These are phyloP conservation scores for Hypoxylon trugodes DNA, from an alignment of 495 filamentous ascomycete species.

Conservation along the genomic window DNA sequence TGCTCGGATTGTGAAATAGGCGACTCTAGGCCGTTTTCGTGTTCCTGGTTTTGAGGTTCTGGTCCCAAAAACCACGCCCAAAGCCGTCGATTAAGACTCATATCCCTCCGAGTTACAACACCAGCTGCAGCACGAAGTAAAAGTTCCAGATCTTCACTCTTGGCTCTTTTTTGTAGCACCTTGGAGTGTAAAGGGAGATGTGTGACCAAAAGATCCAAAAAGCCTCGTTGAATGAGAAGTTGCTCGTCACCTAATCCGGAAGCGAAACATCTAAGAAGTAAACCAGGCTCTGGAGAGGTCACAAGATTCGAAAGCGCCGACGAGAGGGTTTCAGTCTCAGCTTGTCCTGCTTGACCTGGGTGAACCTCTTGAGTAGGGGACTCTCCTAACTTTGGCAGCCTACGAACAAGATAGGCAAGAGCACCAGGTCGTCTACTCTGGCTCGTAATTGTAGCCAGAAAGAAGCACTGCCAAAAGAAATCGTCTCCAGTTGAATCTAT, in stretches of 20 bases:
- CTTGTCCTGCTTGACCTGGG: conserved; percentile 27
- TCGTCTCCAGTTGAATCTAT: conserved; percentile 72
- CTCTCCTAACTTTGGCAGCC: conserved; percentile 75
- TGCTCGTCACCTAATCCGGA: conserved; percentile 90
- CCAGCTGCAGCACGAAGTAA: conserved; percentile 82
- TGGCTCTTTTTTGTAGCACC: conserved; percentile 77
- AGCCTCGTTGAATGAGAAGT: conserved; percentile 90
- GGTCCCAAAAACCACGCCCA: conserved; percentile 98
- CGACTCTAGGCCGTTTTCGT: conserved; percentile 57
- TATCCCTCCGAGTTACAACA: conserved; percentile 87
- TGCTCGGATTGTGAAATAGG: conserved; percentile 56
- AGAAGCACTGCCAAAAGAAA: conserved; percentile 99
- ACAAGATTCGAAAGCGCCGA: conserved; percentile 71
- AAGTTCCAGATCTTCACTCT: conserved; percentile 76
- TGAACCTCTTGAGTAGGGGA: conserved; percentile 42
- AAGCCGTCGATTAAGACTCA: conserved; percentile 92
- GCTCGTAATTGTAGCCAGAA: conserved; percentile 90
- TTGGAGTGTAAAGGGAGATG: conserved; percentile 89
- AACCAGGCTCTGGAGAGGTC: conserved; percentile 88
- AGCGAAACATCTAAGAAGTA: conserved; percentile 89
- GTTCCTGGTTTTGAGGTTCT: conserved; percentile 64
- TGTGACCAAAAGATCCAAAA: conserved; percentile 89
- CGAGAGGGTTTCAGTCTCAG: conserved; percentile 38
- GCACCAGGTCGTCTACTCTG: conserved; percentile 83
- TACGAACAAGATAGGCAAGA: conserved; percentile 81